These are phyloP conservation scores for Wickerhamiella azyma DNA, from an alignment of 805 yeast genomes.

Conservation along the genomic window DNA sequence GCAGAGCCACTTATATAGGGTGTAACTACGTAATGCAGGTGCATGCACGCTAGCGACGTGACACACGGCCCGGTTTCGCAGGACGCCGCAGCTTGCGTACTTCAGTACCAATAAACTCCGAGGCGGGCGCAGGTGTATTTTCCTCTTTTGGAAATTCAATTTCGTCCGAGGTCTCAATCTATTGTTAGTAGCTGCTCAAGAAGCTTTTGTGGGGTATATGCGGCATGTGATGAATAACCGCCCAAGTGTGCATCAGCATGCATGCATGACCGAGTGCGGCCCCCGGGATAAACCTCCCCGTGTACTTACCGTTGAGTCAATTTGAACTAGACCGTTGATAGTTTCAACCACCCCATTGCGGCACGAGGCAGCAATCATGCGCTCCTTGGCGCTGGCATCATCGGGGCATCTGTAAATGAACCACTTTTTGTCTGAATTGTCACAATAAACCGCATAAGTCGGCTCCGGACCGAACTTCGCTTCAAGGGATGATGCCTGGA, in stretches of 20 bases:
- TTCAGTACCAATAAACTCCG: constrained; percentile 3
- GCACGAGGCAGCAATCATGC: constrained; percentile 86
- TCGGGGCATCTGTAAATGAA: constrained; percentile 37
- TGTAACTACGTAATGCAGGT: constrained; percentile 5
- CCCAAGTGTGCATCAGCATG: neutral
- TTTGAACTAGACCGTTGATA: constrained; percentile 13
- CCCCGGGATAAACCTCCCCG: neutral
- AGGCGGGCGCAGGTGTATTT: neutral
- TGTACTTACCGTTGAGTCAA: constrained; percentile 17
- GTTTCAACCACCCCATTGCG: constrained; percentile 27
- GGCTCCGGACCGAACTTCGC: constrained; percentile 8
- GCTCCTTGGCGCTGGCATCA: constrained; percentile 73
- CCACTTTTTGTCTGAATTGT: constrained; percentile 16
- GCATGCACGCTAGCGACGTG: constrained; percentile 5
- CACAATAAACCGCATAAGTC: constrained; percentile 16
- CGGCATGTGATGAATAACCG: constrained; percentile 6
- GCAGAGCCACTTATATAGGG: neutral
- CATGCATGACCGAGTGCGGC: neutral
- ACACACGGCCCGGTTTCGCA: constrained; percentile 20
- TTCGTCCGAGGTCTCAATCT: constrained; percentile 10
- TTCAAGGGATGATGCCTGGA: neutral
- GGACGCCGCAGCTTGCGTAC: constrained; percentile 12
- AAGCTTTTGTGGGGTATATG: constrained; percentile 6
- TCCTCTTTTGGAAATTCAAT: neutral
- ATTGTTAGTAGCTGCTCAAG: constrained; percentile 6